A percentile compares a stretch with the other conserved stretches of the same genome.
Evolutionary conservation across 495 filamentous ascomycete species (phyloP).

Genomic region (Aspergillus nanangensis): DNA sequence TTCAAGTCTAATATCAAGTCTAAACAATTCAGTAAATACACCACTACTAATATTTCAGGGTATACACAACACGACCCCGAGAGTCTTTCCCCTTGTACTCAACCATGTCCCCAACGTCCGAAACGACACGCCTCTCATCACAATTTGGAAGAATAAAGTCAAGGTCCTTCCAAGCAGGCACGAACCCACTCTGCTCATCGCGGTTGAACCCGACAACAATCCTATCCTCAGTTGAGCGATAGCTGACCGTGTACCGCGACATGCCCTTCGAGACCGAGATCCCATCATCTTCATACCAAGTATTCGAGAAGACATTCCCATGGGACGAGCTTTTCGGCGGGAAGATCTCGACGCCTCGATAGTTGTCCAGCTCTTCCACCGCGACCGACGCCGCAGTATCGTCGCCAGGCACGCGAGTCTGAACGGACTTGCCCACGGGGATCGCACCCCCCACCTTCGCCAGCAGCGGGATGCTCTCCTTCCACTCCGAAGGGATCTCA

Average conservation of each 20-base stretch:
- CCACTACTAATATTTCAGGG: constrained; percentile 15
- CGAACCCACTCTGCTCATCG: constrained; percentile 34
- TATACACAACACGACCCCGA: constrained; percentile 33
- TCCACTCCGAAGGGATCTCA: constrained; percentile 54
- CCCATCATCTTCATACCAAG: constrained; percentile 65
- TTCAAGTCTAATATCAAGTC: too few relatives aligned
- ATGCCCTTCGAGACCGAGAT: constrained; percentile 42
- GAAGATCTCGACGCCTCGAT: constrained; percentile 60
- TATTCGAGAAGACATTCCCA: constrained; percentile 34
- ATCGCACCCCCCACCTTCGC: constrained; percentile 56
- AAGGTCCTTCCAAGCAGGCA: constrained; percentile 49
- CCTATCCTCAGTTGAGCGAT: constrained; percentile 39
- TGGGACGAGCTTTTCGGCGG: constrained; percentile 41
- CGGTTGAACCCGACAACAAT: constrained; percentile 38
- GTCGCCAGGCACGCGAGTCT: constrained; percentile 52
- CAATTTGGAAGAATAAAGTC: constrained; percentile 48
- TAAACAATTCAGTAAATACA: not conserved
- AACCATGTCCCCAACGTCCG: constrained; percentile 25
- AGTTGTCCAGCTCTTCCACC: constrained; percentile 55
- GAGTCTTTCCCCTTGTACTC: constrained; percentile 27
- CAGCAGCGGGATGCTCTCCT: constrained; percentile 57
- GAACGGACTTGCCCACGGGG: constrained; percentile 52
- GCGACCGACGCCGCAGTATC: constrained; percentile 46
- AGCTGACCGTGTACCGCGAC: constrained; percentile 37
- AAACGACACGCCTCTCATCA: constrained; percentile 42